Percentiles rank a stretch among this genome's conserved stretches.
phyloP scores from a whole-genome alignment of 2,329 filamentous ascomycete genomes.

The Cytospora piceicola region DNA sequence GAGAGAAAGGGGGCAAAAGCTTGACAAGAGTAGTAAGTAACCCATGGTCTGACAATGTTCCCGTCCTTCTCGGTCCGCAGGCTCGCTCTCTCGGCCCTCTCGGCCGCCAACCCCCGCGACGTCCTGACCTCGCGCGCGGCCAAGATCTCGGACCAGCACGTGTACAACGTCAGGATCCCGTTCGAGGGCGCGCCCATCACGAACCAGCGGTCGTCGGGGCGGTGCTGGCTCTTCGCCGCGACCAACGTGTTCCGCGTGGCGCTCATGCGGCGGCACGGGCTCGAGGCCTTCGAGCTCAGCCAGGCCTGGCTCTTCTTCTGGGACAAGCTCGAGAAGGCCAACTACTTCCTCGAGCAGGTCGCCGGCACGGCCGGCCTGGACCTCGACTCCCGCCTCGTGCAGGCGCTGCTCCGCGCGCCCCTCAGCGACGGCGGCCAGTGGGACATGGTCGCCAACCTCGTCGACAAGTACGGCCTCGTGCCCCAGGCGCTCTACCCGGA shows the following conservation, averaged over 20 bases:
- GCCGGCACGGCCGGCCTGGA: constrained; percentile 73
- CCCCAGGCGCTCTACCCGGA: constrained; percentile 83
- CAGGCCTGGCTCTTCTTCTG: constrained; percentile 90
- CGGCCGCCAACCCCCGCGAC: constrained; percentile 65
- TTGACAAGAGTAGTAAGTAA: background rate
- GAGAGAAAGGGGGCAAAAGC: constrained; percentile 44
- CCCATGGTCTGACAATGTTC: background rate
- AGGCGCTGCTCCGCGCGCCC: constrained; percentile 68
- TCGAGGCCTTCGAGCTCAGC: constrained; percentile 81
- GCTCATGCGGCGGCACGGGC: constrained; percentile 79
- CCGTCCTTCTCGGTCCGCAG: no score
- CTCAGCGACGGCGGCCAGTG: constrained; percentile 85
- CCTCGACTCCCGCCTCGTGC: constrained; percentile 73
- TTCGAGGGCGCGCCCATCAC: constrained; percentile 83
- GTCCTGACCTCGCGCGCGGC: constrained; percentile 68
- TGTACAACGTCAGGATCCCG: constrained; percentile 83
- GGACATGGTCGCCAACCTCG: constrained; percentile 89
- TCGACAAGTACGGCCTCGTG: constrained; percentile 86
- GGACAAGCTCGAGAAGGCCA: constrained; percentile 91
- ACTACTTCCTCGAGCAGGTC: constrained; percentile 85
- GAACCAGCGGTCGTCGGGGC: constrained; percentile 78
- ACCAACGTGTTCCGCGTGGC: constrained; percentile 93
- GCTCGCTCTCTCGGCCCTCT: constrained; percentile 75
- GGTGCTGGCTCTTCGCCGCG: constrained; percentile 90
- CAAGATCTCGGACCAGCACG: constrained; percentile 71